Conservation (phyloP, 2,329 filamentous ascomycete species). For the Aspergillaceae sp. region DNA sequence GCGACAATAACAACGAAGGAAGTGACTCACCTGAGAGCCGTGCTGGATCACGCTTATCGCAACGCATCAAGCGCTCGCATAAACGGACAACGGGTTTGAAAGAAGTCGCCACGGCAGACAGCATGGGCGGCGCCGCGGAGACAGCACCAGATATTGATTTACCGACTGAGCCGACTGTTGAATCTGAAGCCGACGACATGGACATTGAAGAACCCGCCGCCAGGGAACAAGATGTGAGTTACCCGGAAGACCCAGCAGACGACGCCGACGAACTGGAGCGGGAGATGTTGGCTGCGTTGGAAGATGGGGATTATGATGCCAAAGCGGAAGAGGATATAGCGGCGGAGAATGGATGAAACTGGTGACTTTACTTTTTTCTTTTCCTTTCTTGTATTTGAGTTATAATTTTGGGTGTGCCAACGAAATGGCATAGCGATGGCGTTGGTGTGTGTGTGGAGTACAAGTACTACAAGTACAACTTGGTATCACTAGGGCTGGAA, state of each 20-base stretch:
- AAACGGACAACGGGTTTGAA: conserved; percentile 32
- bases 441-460: conserved; percentile 4
- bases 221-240: conserved; percentile 20
- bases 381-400: not conserved
- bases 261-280: conserved; percentile 42
- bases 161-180: conserved; percentile 19
- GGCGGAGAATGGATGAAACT: conserved; percentile 22
- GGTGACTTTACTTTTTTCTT: not conserved
- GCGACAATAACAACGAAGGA: conserved; percentile 22
- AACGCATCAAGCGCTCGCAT: conserved; percentile 35
- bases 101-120: conserved; percentile 25
- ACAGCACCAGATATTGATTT: not conserved
- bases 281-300: conserved; percentile 54
- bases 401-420: conserved; percentile 14
- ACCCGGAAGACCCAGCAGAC: conserved; percentile 25
- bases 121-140: conserved; percentile 5
- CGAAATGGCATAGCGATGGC: conserved; percentile 26
- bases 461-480: too few relatives aligned
- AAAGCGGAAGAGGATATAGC: conserved; percentile 27
- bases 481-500: too few relatives aligned
- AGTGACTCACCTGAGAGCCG: conserved; percentile 23
- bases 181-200: conserved; percentile 15
- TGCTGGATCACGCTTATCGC: conserved; percentile 26
- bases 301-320: conserved; percentile 32
- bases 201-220: conserved; percentile 20